Evolutionary conservation across 495 filamentous ascomycete genomes (phyloP), one percentile per base, ranked within the genome.

Genomic region (Polyplosphaeria fusca): DNA sequence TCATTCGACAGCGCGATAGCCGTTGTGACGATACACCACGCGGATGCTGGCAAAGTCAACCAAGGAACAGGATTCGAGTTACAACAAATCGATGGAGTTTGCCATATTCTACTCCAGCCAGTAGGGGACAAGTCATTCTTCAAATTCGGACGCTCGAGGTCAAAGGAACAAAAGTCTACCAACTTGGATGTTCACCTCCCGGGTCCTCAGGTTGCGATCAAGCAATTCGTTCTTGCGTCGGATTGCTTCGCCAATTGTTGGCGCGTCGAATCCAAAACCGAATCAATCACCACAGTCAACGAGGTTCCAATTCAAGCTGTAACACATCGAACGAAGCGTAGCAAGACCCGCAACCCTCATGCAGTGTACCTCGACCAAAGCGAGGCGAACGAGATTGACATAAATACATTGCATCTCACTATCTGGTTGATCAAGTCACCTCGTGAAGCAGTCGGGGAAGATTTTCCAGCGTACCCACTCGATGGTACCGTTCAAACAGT

Each of bases 241-340:
- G 45, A 24, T 4, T 38, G 12, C 12, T 22, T n/a, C 4, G 5
- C 12, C 25, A 27, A 38, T 12, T 7, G 20, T 16, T 52, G 49
- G 49, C 16, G 35, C 16, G 4, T 42, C 11, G 14, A 42, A 4
- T 23, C 49, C 13, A 24, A 41, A 3, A 14, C 49, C 12, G 37
- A 43, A 20, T 42, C 49, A 2, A 14, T 52, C 22, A 30, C 38
- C 5, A 24, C 1, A 12, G 49, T 42, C 3, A 42, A 52, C 18
- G 49, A 25, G 13, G 38, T 52, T 7, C 49, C 49, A 52, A 5
- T 52, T 14, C 49, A 52, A 20, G 25, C 26, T 14, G 16, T 20
- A 16, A 43, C 35, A 4, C 11, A 22, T 42, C 35, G 38, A 11
- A 52, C 23, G 9, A 52, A 52, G 49, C 25, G 7, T 20, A 26